Evolutionary conservation across 2,329 filamentous ascomycete species (phyloP), one percentile per base, ranked within the genome.

Genomic region (Fusarium papillatum): DNA sequence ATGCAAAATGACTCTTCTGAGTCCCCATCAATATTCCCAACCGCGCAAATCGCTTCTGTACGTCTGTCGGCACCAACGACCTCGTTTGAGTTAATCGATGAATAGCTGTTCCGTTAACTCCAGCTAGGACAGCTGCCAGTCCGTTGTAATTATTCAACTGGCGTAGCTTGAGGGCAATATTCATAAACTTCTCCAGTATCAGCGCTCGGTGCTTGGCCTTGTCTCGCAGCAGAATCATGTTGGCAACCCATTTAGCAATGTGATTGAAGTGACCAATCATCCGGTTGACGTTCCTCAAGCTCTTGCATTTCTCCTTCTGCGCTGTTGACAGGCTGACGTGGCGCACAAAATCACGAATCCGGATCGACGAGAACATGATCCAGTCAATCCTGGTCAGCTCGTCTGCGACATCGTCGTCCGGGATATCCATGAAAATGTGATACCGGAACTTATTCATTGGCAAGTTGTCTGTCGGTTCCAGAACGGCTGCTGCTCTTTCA

Each of bases 111-210:
- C 95, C 94, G 81, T 97, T 98, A 80, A 99, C 94, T 11, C 96
- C 97, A 9, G 97, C 96, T 69, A 99, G 90, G 41, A 99, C 92
- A 10, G 97, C 96, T n/a, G 96, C 96, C 2, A 99, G 88, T 0
- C 95, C 94, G 82, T 98, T 98, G 87, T 98, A 99, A 84, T 99
- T 98, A 87, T 98, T 98, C 73, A 98, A 86, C 81, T 96, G 93
- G 46, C 97, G 94, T 62, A 99, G 87, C 85, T 95, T 96, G 80
- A 93, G 81, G 41, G 96, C 96, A 78, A 99, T 92, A 64, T 90
- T 91, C 95, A 98, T 98, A 82, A 98, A 98, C 82, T 98, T 98
- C 83, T 98, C 96, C 67, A 99, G 86, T 86, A 97, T 96, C 74
- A 94, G 90, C 4, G 95, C 96, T 74, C 97, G 91, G 83, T 99